Evolutionary conservation across 805 yeast genomes (phyloP).

Genomic region (Spathaspora passalidarum): DNA sequence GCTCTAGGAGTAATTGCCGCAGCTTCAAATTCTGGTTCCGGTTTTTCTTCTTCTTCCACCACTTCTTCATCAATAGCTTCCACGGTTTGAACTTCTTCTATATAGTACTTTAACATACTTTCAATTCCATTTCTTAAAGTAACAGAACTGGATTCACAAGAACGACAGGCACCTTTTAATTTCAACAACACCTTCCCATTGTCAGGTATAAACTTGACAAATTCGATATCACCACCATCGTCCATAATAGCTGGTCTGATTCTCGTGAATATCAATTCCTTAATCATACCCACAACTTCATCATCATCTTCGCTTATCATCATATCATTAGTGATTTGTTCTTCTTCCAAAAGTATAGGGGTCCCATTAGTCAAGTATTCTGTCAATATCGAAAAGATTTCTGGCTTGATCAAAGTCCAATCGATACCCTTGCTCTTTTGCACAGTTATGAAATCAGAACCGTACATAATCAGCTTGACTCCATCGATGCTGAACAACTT

Average conservation of each 20-base stretch:
- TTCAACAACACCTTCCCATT: constrained; percentile 57
- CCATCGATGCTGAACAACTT: constrained; percentile 76
- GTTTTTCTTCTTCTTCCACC: constrained; percentile 13
- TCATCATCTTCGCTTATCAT: constrained; percentile 59
- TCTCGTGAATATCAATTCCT: constrained; percentile 65
- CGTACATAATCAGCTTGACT: constrained; percentile 71
- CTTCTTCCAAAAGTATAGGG: constrained; percentile 45
- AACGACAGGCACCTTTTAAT: constrained; percentile 68
- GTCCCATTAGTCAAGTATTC: constrained; percentile 55
- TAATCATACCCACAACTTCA: constrained; percentile 63
- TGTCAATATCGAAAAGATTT: constrained; percentile 56
- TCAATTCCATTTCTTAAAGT: constrained; percentile 70
- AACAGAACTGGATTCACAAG: constrained; percentile 66
- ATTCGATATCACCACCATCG: constrained; percentile 74
- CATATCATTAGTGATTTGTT: constrained; percentile 33
- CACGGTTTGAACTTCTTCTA: constrained; percentile 64
- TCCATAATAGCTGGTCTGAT: constrained; percentile 74
- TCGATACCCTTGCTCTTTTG: constrained; percentile 56
- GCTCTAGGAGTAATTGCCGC: constrained; percentile 20
- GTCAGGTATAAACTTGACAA: constrained; percentile 52
- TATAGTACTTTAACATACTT: constrained; percentile 65
- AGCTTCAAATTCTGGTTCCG: constrained; percentile 7
- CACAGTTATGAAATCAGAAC: constrained; percentile 79
- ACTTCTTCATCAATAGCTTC: constrained; percentile 43
- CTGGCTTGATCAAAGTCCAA: constrained; percentile 66